Evolutionary conservation across 108 stramenopile genomes (phyloP).

Genomic region (Poteriospumella lacustris): DNA sequence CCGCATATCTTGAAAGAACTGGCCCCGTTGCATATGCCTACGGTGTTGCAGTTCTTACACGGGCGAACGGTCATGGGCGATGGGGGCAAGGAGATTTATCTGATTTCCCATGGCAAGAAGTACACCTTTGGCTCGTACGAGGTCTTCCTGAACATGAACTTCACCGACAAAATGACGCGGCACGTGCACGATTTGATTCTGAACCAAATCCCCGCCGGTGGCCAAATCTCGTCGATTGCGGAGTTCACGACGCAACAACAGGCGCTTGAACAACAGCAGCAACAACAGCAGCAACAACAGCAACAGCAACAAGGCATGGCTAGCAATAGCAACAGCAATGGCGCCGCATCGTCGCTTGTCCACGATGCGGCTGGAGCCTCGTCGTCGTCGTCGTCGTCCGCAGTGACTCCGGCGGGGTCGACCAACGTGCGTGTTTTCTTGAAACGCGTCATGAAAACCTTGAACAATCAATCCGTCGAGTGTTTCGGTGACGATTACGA

Average conservation of each 20-base stretch:
- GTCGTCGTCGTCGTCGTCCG: too few species aligned
- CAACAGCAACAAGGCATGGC: too few species aligned
- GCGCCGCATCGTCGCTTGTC: too few species aligned
- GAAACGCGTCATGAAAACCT: not conserved
- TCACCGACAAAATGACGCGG: not conserved
- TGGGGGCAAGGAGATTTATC: slow-evolving; percentile 3
- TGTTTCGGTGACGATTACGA: slow-evolving; percentile 17
- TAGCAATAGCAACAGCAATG: too few species aligned
- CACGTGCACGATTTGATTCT: not conserved
- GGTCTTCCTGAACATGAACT: not conserved
- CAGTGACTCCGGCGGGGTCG: too few species aligned
- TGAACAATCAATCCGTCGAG: not conserved
- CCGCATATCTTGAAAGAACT: not conserved
- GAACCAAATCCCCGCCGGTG: not conserved
- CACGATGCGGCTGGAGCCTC: too few species aligned
- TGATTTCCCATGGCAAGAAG: not conserved
- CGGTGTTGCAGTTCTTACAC: not conserved
- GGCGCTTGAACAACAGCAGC: too few species aligned
- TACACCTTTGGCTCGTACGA: not conserved
- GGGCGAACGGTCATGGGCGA: slow-evolving; percentile 4
- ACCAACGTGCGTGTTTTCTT: not conserved
- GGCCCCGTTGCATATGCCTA: not conserved
- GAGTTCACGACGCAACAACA: too few species aligned
- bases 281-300: too few species aligned
- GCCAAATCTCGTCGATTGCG: not conserved